Evolutionary conservation across 768 basidiomycete genomes (phyloP).

Genomic region (Auriculariales sp.): DNA sequence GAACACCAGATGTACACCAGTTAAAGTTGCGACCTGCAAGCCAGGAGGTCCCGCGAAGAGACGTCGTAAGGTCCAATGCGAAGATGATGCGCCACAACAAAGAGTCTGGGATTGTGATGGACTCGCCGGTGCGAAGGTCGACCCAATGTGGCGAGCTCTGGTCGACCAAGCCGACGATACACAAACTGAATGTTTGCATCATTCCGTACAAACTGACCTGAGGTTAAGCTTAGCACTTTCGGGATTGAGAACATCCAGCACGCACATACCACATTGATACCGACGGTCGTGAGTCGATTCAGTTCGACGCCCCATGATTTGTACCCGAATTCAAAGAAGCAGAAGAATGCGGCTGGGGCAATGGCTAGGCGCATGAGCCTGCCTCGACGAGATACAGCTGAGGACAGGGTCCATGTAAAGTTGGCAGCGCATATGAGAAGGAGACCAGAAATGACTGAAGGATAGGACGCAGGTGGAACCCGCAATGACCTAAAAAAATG

Average conservation of each 20-base stretch:
- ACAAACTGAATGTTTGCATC: neutral
- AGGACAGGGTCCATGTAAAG: neutral
- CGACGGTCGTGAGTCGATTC: neutral
- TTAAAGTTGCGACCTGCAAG: neutral
- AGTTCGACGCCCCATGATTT: neutral
- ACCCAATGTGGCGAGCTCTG: neutral
- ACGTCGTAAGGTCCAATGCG: neutral
- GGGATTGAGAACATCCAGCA: neutral
- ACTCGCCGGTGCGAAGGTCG: neutral
- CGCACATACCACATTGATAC: neutral
- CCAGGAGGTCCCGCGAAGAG: neutral
- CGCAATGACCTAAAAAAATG: neutral
- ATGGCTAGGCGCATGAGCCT: neutral
- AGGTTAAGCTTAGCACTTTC: neutral
- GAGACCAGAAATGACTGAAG: neutral
- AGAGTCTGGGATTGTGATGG: neutral
- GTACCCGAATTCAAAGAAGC: neutral
- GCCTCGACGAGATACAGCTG: neutral
- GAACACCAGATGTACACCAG: neutral
- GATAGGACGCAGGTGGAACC: neutral
- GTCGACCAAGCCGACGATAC: neutral
- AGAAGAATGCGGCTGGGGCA: neutral
- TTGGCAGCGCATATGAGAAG: neutral
- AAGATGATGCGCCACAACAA: neutral
- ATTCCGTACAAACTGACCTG: neutral